phyloP scores from a whole-genome alignment of 306 rosid species.

The Sicyos edulis region DNA sequence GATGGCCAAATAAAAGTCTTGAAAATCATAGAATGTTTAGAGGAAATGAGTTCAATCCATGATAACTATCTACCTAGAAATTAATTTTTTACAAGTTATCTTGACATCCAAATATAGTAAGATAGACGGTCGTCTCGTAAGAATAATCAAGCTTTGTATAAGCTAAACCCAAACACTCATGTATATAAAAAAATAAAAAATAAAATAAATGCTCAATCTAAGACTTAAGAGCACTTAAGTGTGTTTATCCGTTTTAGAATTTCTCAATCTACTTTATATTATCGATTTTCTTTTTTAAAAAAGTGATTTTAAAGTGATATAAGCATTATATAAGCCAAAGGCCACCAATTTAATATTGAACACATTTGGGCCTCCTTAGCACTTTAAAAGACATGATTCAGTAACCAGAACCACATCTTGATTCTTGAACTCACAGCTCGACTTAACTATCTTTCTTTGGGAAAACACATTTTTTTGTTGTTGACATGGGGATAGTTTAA shows the following conservation, averaged over 20 bases:
- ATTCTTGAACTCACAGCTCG: background rate
- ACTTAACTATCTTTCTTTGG: background rate
- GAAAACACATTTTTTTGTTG: background rate
- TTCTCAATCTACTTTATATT: no score
- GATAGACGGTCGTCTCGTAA: no score
- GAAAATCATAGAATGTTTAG: no score
- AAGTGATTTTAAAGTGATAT: background rate
- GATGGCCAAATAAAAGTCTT: no score
- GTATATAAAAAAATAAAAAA: no score
- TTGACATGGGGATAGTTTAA: background rate
- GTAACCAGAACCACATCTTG: background rate
- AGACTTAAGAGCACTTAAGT: background rate
- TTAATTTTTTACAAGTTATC: no score
- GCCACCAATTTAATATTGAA: background rate
- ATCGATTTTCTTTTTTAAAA: no score
- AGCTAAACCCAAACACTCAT: no score
- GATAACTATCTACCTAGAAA: no score
- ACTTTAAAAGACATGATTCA: background rate
- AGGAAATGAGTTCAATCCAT: no score
- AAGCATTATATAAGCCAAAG: background rate
- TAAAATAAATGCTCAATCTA: background rate
- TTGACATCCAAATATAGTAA: no score
- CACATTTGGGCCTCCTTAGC: background rate
- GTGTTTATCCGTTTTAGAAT: background rate
- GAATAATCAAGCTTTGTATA: no score